These are phyloP conservation scores for Bathelium albidoporum DNA, from an alignment of 495 filamentous ascomycete species.

Conservation along the genomic window DNA sequence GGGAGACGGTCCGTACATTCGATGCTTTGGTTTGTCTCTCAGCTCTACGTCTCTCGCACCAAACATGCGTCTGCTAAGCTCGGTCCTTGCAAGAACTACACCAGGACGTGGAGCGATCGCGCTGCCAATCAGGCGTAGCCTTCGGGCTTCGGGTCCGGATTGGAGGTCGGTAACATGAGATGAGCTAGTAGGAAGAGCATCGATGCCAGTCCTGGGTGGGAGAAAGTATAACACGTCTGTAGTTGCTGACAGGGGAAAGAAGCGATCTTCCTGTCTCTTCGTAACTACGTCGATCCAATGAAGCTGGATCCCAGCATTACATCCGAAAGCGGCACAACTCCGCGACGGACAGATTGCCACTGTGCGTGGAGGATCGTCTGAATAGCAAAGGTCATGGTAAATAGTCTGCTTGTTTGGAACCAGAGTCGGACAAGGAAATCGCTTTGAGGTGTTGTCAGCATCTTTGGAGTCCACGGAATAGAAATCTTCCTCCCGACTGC, in stretches of 20 bases:
- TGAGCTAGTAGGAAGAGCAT: conserved; percentile 21
- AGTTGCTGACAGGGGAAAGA: conserved; percentile 57
- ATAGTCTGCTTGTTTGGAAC: conserved; percentile 10
- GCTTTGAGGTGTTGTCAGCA: background rate
- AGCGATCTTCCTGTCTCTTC: conserved; percentile 49
- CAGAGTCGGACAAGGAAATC: background rate
- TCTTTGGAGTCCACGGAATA: background rate
- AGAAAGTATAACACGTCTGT: conserved; percentile 60
- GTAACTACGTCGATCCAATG: conserved; percentile 56
- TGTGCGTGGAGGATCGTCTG: conserved; percentile 54
- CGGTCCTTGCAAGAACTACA: background rate
- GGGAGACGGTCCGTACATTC: background rate
- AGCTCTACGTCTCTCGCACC: background rate
- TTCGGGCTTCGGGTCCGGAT: conserved; percentile 27
- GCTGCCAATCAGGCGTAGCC: conserved; percentile 59
- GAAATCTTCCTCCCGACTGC: background rate
- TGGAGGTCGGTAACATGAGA: background rate
- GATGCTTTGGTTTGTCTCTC: background rate
- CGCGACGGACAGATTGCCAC: conserved; percentile 61
- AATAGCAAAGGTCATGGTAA: conserved; percentile 52
- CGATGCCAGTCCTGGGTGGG: conserved; percentile 43
- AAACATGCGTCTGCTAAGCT: background rate
- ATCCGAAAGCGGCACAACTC: conserved; percentile 63
- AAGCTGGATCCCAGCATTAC: conserved; percentile 54
- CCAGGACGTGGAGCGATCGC: conserved; percentile 31